Evolutionary conservation across 2,329 filamentous ascomycete genomes (phyloP), one percentile per base, ranked within the genome.

Genomic region (Alternaria arborescens): DNA sequence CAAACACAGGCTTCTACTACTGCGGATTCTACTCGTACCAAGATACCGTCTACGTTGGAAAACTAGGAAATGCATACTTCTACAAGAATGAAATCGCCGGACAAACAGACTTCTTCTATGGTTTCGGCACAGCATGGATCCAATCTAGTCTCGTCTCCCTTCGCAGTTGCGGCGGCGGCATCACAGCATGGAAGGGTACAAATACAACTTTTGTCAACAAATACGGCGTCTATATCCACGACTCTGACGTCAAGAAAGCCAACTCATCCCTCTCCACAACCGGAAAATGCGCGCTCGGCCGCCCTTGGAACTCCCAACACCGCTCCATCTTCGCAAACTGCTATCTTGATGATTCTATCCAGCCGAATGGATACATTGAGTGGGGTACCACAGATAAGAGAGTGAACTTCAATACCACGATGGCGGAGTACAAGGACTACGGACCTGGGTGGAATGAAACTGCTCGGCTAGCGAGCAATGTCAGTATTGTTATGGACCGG

Each of bases 41-140:
- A 76, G 89, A 91, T 63, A 91, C 89, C 8, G 86, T 90, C 4
- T 91, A 90, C 67, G 74, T 90, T 16, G 88, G 88, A 54, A 90
- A 91, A 71, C 79, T 89, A 1, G 88, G 85, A 30, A 90, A 89
- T 64, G 85, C 85, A 0, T 90, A 89, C 76, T 88, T 91, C 75
- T 83, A 87, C 71, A 80, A 84, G 36, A 83, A 79, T 54, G 83
- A 87, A 36, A 82, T 91, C 5, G 88, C 86, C 0, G 89, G 89
- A 0, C 82, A 90, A 70, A 90, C 87, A 0, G 89, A 91, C 67
- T 91, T 91, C 77, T 78, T 91, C 20, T 91, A 90, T 70, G 88
- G 88, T 8, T 90, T 90, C 69, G 88, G 88, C 26, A 90, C 88
- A 0, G 82, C 85, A 4, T 91, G 85, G 82, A 81, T 90, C 41